Evolutionary conservation across 441 rosid species (phyloP), one percentile per base, ranked within the genome.

Genomic region (Mallotus repandus): DNA sequence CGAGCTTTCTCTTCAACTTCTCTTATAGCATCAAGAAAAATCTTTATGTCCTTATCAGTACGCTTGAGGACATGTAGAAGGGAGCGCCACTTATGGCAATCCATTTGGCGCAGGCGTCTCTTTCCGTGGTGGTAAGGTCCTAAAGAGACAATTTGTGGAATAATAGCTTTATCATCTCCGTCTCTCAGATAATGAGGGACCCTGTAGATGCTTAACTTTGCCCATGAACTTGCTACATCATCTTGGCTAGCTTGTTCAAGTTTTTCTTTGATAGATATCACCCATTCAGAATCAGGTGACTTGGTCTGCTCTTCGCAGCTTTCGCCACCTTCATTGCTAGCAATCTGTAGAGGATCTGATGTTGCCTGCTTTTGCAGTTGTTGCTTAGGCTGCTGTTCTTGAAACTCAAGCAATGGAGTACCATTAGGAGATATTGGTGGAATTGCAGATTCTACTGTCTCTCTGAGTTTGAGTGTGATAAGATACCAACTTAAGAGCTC

Each of bases 401-500:
- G 81, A 49, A 77, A 41, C 61, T 83, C 82, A n/a, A 75, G 74
- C 71, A 73, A 78, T 61, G 67, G 69, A 32, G 78, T 59, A n/a
- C 49, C 63, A 41, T 48, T 67, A 32, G 75, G 4, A 52, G 82
- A 65, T 4, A 81, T 59, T 35, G 63, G 63, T 52, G 86, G 80
- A 38, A 82, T 62, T 7, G 77, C 77, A 25, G 86, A 76, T 82
- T 88, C 89, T 45, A 92, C 84, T 8, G 93, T 91, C 81, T 95
- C 93, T 9, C 92, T 81, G 79, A 95, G 91, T 83, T 89, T 93
- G 67, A 93, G 86, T 0, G 98, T 93, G 79, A 93, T 89, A 29
- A 95, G 88, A 74, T 95, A 91, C 98, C 98, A 91, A 74, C 97
- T 92, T 66, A 95, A 78, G 48, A 95, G 87, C 74, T 91, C 97